A percentile compares a stretch with the other conserved stretches of the same genome.
These are phyloP conservation scores for Primulina tabacum DNA, from an alignment of 257 asterid species.

Conservation along the genomic window DNA sequence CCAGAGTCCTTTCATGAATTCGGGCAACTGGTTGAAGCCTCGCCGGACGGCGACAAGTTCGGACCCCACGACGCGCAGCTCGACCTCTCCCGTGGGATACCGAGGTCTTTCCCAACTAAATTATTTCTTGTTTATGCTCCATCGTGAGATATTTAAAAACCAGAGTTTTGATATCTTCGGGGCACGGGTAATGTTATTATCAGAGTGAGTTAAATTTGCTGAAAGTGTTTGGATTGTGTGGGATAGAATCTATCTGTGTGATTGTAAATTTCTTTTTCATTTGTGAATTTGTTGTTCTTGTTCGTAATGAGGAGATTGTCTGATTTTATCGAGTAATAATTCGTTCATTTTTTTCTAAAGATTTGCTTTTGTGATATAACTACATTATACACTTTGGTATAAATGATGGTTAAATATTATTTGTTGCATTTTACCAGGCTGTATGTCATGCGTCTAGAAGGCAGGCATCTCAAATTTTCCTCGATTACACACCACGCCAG, in stretches of 20 bases:
- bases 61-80: constrained; percentile 86
- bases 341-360: no score
- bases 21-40: constrained; percentile 75
- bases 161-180: neutral
- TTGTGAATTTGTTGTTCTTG: neutral
- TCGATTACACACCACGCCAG: constrained; percentile 80
- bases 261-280: neutral
- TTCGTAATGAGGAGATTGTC: neutral
- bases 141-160: neutral
- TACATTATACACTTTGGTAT: neutral
- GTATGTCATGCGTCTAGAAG: constrained; percentile 76
- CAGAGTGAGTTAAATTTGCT: neutral
- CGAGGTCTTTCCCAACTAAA: constrained; percentile 44
- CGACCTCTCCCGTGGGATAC: constrained; percentile 71
- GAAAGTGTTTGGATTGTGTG: neutral
- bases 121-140: neutral
- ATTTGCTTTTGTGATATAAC: neutral
- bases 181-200: neutral
- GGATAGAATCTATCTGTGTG: neutral
- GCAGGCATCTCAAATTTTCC: constrained; percentile 56
- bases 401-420: neutral
- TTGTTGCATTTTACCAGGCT: constrained; percentile 36
- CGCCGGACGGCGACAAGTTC: constrained; percentile 64
- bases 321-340: neutral
- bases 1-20: constrained; percentile 68